phyloP scores from a whole-genome alignment of 2,329 filamentous ascomycete species.

The Annulohypoxylon truncatum region DNA sequence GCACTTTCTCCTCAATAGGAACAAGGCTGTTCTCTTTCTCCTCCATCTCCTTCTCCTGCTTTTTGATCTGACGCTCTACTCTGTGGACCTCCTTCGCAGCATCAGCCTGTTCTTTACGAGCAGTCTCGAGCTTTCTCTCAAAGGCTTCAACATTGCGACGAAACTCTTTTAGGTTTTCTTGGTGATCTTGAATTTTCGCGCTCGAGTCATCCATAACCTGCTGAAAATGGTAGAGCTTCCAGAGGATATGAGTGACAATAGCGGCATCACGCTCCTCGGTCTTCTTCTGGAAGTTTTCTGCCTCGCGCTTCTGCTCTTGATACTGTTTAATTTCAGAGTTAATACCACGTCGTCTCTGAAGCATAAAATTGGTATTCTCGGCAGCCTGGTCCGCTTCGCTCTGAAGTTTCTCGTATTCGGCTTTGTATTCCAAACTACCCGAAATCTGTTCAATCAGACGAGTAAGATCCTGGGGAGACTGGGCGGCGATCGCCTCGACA shows the following conservation, averaged over 20 bases:
- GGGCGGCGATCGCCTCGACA: slow-evolving; percentile 95
- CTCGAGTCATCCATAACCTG: slow-evolving; percentile 92
- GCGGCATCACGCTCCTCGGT: slow-evolving; percentile 90
- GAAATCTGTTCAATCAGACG: slow-evolving; percentile 97
- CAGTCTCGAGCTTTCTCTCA: slow-evolving; percentile 81
- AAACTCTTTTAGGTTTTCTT: slow-evolving; percentile 94
- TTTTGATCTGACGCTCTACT: slow-evolving; percentile 85
- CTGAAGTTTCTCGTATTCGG: slow-evolving; percentile 92
- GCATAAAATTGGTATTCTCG: slow-evolving; percentile 88
- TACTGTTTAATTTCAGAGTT: slow-evolving; percentile 99
- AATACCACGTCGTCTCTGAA: slow-evolving; percentile 90
- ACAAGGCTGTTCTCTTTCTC: slow-evolving; percentile 87
- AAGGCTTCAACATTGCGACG: slow-evolving; percentile 88
- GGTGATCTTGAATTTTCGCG: slow-evolving; percentile 89
- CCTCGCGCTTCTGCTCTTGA: slow-evolving; percentile 94
- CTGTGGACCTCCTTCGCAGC: slow-evolving; percentile 81
- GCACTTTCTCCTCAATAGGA: slow-evolving; percentile 92
- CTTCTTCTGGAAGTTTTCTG: slow-evolving; percentile 92
- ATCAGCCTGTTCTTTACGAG: slow-evolving; percentile 83
- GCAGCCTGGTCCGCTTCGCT: slow-evolving; percentile 85
- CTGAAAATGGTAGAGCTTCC: slow-evolving; percentile 97
- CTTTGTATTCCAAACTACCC: slow-evolving; percentile 92
- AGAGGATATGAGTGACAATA: slow-evolving; percentile 91
- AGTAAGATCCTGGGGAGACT: slow-evolving; percentile 93
- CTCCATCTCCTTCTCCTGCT: slow-evolving; percentile 87